Evolutionary conservation across 352 stramenopile species (phyloP).

Genomic region (Saprolegnia diclina): DNA sequence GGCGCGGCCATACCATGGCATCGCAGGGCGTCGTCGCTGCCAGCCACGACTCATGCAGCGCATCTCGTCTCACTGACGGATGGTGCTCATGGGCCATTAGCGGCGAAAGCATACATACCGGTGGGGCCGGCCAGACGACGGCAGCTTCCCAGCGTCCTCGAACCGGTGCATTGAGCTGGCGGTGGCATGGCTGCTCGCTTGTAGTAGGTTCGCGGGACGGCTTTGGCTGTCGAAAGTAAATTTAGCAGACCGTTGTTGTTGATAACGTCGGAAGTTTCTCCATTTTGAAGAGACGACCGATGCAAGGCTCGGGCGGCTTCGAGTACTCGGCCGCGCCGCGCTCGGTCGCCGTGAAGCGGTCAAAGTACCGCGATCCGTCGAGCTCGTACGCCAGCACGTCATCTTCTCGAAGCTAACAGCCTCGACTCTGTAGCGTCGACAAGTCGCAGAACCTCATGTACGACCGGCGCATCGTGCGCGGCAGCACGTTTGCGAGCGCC

Average conservation of each 20-base stretch:
- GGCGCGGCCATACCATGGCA: too few relatives aligned
- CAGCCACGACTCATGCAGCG: too few relatives aligned
- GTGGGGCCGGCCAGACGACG: too few relatives aligned
- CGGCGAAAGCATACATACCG: too few relatives aligned
- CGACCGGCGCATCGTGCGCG: conserved; percentile 89
- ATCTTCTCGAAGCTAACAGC: background rate
- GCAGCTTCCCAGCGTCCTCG: too few relatives aligned
- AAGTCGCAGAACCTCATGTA: conserved; percentile 91
- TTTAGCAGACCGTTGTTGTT: background rate
- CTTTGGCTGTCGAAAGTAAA: background rate
- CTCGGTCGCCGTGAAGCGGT: conserved; percentile 68
- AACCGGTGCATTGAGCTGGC: too few relatives aligned
- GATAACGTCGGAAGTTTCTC: background rate
- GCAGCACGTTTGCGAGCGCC: conserved; percentile 86
- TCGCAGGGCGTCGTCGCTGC: too few relatives aligned
- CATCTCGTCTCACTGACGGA: too few relatives aligned
- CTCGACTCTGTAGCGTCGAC: conserved; percentile 31
- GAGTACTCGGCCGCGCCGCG: conserved; percentile 63
- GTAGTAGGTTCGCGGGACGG: background rate
- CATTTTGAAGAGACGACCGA: background rate
- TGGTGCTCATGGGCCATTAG: too few relatives aligned
- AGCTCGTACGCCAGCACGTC: conserved; percentile 32
- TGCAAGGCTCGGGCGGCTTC: conserved; percentile 41
- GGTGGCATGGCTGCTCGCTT: background rate
- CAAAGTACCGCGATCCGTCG: conserved; percentile 41